Evolutionary conservation across 768 basidiomycete genomes (phyloP), one percentile per base, ranked within the genome.

Genomic region (Chalciporus pseudorubinellus): DNA sequence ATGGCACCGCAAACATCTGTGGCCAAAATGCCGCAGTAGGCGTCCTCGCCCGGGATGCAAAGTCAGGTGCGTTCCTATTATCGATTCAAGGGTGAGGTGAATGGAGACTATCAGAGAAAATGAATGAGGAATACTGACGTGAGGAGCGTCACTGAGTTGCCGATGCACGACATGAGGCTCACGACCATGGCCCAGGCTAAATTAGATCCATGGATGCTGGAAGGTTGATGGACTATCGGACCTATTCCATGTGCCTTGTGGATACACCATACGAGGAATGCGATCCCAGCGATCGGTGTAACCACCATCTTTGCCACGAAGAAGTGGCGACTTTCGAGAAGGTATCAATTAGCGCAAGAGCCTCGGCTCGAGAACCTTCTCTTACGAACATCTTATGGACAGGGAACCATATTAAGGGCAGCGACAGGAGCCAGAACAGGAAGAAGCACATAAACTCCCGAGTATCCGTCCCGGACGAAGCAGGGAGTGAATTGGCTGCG

Each of bases 361-460:
- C 44, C 21, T 45, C 21, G 39, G 31, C 31, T 19, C 12, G 34
- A 51, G 41, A 48, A 56, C 43, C 29, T 47, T 55, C 53, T 52
- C 51, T 41, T 48, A 70, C 81, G 51, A 66, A 86, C 85, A 89
- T 85, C 61, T 85, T 78, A 72, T 92, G 88, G 43, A 91, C 82
- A 11, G 87, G 89, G 58, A 89, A 85, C 85, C 85, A 90, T 58
- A 91, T 84, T 16, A 84, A 83, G 9, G 87, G 88, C 26, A 92
- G 77, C 28, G 83, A 87, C 34, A 89, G 76, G 22, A 91, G 70
- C 85, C 88, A 92, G 75, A 92, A 94, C 51, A 93, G 74, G 76
- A 93, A 85, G 80, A 93, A 93, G 58, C 82, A 82, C 72, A 89
- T 71, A 58, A 85, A 88, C 70, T 88, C 82, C 47, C 79, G 77